These are phyloP conservation scores for Yarrowia yakushimensis DNA, from an alignment of 805 yeast species.

Conservation along the genomic window DNA sequence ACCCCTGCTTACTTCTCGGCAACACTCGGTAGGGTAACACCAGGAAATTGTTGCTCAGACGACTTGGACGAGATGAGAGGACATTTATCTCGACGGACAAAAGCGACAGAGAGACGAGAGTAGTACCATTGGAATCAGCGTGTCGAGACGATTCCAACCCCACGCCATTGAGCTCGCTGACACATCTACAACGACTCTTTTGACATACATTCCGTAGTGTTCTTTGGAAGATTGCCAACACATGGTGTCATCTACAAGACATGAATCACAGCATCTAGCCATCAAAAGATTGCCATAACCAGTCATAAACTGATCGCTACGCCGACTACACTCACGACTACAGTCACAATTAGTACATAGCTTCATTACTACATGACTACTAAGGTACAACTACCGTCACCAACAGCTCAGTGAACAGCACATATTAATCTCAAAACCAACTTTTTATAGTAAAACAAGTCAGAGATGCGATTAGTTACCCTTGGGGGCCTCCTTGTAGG, in stretches of 20 bases:
- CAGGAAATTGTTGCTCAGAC: neutral
- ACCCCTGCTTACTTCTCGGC: no score
- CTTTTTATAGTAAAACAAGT: neutral
- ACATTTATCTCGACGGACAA: neutral
- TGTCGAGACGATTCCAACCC: neutral
- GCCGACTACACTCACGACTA: neutral
- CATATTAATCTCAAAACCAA: slow-evolving; percentile 2
- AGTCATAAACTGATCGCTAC: no score
- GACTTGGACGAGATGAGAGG: neutral
- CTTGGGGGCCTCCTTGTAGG: slow-evolving; percentile 98
- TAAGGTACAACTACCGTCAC: neutral
- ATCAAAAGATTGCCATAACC: no score
- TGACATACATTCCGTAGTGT: neutral
- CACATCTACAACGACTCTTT: no score
- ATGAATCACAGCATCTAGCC: no score
- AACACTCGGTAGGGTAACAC: neutral
- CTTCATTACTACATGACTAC: slow-evolving; percentile 24
- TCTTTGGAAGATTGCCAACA: neutral
- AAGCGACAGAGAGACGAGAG: neutral
- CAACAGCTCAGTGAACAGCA: neutral
- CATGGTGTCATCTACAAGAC: neutral
- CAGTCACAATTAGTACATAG: slow-evolving; percentile 7
- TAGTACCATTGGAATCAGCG: neutral
- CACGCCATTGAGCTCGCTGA: neutral
- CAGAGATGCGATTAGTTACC: slow-evolving; percentile 28